Evolutionary conservation across 495 filamentous ascomycete genomes (phyloP), one percentile per base, ranked within the genome.

Genomic region (Xylaria telfairii): DNA sequence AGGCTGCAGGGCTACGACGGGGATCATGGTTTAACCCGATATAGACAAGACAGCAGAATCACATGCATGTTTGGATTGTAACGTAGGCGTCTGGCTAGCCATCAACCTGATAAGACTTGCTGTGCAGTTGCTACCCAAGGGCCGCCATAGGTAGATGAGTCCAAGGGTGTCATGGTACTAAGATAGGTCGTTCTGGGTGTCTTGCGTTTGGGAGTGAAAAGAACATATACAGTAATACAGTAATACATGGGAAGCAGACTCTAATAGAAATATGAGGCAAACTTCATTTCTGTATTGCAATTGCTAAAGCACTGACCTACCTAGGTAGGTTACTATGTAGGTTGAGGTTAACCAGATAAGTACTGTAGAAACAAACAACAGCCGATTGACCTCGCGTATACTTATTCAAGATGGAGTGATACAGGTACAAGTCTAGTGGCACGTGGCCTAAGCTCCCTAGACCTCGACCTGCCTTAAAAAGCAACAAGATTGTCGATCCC

Each of bases 401-500:
- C 19, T 56, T 56, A 46, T 19, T 30, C 51, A 54, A 54, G 51
- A 54, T 54, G 21, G 2, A 39, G 19, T 42, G 57, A 61, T 24
- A 61, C 57, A 39, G 19, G 37, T 37, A 17, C 34, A 24, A 37
- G 30, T 41, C 37, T n/a, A 44, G 9, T 28, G 39, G 61, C 46
- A 66, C 47, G 47, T 66, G 46, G 41, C 34, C 47, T 26, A 21
- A 42, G 64, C 64, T 42, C 34, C 53, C 13, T 0, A n/a, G 21
- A 15, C n/a, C 64, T 26, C 24, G 62, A 66, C 64, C 64, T 66
- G 46, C 64, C 47, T 53, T 17, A 54, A 39, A 37, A 3, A 51
- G 64, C 17, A 66, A 54, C 12, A 19, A 26, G 32, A 53, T 54
- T 66, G 64, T 21, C 32, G 64, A 66, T 66, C 64, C 2, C 30